A percentile compares a stretch with the other conserved stretches of the same genome.
Conservation (phyloP, 73 alveolate genomes). For the Paramecium octaurelia region DNA sequence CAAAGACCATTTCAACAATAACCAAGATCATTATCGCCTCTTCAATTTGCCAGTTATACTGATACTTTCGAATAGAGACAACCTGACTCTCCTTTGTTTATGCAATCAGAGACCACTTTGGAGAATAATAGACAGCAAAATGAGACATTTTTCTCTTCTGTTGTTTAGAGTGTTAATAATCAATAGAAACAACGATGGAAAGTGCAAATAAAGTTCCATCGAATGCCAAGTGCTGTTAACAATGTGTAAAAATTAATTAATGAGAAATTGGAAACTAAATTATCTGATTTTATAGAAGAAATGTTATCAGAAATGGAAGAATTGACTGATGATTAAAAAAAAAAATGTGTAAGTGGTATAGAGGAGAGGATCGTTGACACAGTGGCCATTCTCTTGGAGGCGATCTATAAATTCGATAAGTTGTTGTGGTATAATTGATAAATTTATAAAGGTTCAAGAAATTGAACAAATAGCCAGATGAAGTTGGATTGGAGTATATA, state of each 20-base stretch:
- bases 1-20: not conserved
- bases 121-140: not conserved
- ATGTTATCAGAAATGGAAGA: constrained; percentile 37
- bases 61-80: not conserved
- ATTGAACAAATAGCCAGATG: constrained; percentile 11
- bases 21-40: not conserved
- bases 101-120: not conserved
- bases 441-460: not conserved
- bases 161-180: not conserved
- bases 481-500: not conserved
- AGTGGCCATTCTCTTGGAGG: not conserved
- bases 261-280: not conserved
- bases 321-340: not conserved
- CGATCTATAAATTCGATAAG: constrained; percentile 19
- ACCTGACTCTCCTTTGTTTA: not conserved
- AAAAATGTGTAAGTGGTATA: not conserved
- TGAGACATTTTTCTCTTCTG: not conserved
- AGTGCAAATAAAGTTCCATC: not conserved
- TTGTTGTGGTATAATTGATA: not conserved
- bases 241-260: not conserved
- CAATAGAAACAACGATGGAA: not conserved
- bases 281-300: constrained; percentile 29
- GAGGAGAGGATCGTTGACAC: not conserved
- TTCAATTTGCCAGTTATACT: not conserved
- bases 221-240: not conserved